phyloP scores from a whole-genome alignment of 495 filamentous ascomycete species.

The Durotheca rogersii region DNA sequence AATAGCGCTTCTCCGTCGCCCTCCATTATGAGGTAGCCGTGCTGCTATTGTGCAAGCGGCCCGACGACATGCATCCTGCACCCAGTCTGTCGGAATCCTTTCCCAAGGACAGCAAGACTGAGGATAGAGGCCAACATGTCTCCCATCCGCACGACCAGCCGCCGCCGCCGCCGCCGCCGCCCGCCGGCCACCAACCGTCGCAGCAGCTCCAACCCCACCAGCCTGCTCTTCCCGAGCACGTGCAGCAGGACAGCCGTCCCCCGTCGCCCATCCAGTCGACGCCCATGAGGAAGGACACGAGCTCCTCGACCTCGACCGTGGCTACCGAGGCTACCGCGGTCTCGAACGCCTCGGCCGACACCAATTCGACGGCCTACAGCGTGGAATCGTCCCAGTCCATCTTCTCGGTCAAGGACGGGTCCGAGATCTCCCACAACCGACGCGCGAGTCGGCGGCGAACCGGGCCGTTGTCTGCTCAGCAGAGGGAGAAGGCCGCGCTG shows the following conservation, averaged over 20 bases:
- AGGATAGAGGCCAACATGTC: conserved; percentile 38
- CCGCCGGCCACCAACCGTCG: conserved; percentile 29
- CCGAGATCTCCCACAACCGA: conserved; percentile 45
- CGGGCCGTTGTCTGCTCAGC: conserved; percentile 47
- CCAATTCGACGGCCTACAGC: conserved; percentile 45
- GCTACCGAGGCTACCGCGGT: conserved; percentile 41
- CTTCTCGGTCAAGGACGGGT: conserved; percentile 51
- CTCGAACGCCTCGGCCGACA: conserved; percentile 42
- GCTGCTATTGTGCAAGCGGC: conserved; percentile 31
- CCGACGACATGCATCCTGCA: conserved; percentile 47
- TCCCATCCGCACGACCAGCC: conserved; percentile 34
- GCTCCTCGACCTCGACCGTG: conserved; percentile 48
- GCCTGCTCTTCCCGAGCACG: conserved; percentile 31
- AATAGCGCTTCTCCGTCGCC: conserved; percentile 26
- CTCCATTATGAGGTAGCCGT: conserved; percentile 41
- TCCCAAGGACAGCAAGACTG: conserved; percentile 44
- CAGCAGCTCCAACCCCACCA: conserved; percentile 33
- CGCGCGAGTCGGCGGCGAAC: conserved; percentile 49
- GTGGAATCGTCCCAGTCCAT: conserved; percentile 48
- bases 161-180: conserved; percentile 17
- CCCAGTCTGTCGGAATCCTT: conserved; percentile 47
- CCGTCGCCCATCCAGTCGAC: conserved; percentile 39
- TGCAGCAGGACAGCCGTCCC: conserved; percentile 37
- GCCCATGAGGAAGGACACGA: conserved; percentile 50
- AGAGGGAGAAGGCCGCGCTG: conserved; percentile 50